phyloP scores from a whole-genome alignment of 176 grass and related monocot genomes.

The Rhynchospora tenuis region DNA sequence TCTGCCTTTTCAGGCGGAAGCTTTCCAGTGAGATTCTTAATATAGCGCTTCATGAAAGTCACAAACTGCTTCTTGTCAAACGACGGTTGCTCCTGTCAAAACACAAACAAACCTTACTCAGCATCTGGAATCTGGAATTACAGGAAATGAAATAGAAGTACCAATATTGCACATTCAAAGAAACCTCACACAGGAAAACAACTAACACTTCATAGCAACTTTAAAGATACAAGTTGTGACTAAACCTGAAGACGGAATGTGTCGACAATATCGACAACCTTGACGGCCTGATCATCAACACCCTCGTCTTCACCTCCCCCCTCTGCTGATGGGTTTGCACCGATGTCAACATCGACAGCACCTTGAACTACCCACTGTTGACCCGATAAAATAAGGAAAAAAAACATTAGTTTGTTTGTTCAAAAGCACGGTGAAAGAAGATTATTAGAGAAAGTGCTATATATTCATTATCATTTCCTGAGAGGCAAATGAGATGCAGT shows the following conservation, averaged over 20 bases:
- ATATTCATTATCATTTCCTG: not conserved
- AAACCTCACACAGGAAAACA: not conserved
- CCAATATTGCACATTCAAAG: not conserved
- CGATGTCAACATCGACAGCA: slow-evolving; percentile 65
- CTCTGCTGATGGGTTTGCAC: slow-evolving; percentile 89
- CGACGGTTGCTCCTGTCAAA: slow-evolving; percentile 66
- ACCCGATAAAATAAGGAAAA: not conserved
- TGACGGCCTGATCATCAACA: slow-evolving; percentile 50
- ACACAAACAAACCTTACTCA: not conserved
- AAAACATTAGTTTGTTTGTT: not conserved
- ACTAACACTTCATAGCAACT: not conserved
- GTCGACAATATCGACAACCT: slow-evolving; percentile 89
- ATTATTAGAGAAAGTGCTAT: not conserved
- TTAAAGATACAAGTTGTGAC: too few relatives aligned
- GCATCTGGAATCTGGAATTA: not conserved
- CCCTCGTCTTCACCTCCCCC: slow-evolving; percentile 65
- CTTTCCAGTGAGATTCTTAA: slow-evolving; percentile 47
- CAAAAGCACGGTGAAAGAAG: not conserved
- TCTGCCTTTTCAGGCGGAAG: slow-evolving; percentile 38
- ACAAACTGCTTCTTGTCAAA: slow-evolving; percentile 89
- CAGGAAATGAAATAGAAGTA: not conserved
- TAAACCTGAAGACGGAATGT: slow-evolving; percentile 89
- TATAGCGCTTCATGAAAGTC: slow-evolving; percentile 69
- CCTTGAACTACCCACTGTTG: slow-evolving; percentile 85
- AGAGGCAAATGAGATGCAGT: not conserved